A percentile compares a stretch with the other conserved stretches of the same genome.
phyloP scores from a whole-genome alignment of 257 asterid species.

The Jaltomata sinuosa region DNA sequence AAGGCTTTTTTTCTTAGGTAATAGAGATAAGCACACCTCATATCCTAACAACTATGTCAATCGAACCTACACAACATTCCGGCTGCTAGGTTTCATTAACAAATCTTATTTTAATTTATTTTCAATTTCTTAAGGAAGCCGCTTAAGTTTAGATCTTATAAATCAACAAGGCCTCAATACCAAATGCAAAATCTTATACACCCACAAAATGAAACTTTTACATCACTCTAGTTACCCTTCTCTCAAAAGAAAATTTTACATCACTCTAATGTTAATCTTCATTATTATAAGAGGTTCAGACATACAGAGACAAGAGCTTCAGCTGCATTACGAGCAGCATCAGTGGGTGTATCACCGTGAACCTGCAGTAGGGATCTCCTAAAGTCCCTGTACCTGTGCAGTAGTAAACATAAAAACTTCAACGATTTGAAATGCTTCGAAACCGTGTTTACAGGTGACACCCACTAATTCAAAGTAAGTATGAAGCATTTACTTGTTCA shows the following conservation, averaged over 20 bases:
- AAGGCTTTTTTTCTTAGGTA: not conserved
- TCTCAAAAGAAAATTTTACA: too few relatives aligned
- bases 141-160: not conserved
- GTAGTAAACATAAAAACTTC: not conserved
- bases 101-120: not conserved
- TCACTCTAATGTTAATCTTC: conserved; percentile 1
- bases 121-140: not conserved
- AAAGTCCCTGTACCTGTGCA: conserved; percentile 79
- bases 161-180: not conserved
- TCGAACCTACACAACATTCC: not conserved
- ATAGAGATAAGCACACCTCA: not conserved
- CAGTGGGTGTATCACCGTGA: conserved; percentile 43
- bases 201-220: not conserved
- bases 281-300: conserved; percentile 7
- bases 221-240: not conserved
- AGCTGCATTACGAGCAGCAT: conserved; percentile 65
- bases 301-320: conserved; percentile 76
- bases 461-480: not conserved
- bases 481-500: conserved; percentile 48
- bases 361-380: conserved; percentile 74
- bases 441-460: not conserved
- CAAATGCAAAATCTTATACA: not conserved
- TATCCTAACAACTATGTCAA: not conserved
- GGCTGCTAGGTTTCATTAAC: not conserved
- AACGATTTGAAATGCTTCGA: not conserved